Conservation (phyloP, 2,329 filamentous ascomycete species). For the Hypoxylon sp. region DNA sequence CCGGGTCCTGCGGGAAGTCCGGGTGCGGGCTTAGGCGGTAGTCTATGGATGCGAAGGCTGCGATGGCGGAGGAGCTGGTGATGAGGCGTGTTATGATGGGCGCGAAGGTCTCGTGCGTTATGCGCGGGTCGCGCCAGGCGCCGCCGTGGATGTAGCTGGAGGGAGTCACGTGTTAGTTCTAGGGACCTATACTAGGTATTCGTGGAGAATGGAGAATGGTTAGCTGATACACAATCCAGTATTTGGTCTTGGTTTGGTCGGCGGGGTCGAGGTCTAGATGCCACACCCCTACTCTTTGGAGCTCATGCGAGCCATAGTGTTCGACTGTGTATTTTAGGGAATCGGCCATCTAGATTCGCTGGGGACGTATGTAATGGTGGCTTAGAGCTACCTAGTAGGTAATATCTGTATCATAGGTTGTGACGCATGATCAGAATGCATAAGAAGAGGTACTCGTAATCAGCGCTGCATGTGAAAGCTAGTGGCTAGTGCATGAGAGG, state of each 20-base stretch:
- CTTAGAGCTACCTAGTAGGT: background rate
- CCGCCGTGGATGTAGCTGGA: constrained; percentile 72
- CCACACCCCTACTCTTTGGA: constrained; percentile 65
- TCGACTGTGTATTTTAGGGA: constrained; percentile 51
- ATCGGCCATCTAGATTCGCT: constrained; percentile 46
- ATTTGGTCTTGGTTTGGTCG: constrained; percentile 41
- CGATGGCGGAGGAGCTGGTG: constrained; percentile 57
- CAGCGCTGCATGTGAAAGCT: background rate
- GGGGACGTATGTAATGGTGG: constrained; percentile 3
- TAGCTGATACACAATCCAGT: constrained; percentile 53
- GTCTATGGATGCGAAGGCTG: constrained; percentile 74
- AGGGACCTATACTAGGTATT: background rate
- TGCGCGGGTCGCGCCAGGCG: constrained; percentile 72
- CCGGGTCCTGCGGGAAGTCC: constrained; percentile 60
- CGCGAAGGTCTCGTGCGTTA: constrained; percentile 62
- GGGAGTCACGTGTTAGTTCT: constrained; percentile 20
- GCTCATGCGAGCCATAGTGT: constrained; percentile 55
- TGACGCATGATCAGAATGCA: constrained; percentile 14
- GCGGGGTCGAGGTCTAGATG: constrained; percentile 49
- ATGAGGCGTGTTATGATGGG: constrained; percentile 62
- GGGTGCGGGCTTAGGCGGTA: constrained; percentile 74
- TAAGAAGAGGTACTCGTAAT: constrained; percentile 12
- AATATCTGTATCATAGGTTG: background rate
- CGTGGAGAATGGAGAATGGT: background rate
- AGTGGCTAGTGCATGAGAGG: too few species aligned